A percentile compares a stretch with the other conserved stretches of the same genome.
Evolutionary conservation across 2,329 filamentous ascomycete species (phyloP).

Genomic region (Fusarium tanahbumbuense): DNA sequence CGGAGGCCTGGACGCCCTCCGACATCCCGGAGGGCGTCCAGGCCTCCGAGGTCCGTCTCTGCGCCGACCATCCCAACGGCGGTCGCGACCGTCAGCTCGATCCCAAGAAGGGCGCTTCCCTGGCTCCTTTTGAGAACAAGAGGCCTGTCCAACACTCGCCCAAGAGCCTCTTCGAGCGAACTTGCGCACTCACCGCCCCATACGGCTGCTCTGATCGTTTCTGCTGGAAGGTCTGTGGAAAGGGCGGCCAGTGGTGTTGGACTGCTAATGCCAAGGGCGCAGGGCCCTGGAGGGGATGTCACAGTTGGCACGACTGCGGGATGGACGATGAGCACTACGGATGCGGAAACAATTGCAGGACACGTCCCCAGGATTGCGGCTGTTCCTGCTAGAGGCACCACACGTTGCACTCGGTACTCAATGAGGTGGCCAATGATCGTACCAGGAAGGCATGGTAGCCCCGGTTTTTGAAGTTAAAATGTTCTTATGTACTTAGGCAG

Average conservation of each 20-base stretch:
- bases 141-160: background rate
- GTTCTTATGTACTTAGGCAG: too few species aligned
- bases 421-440: background rate
- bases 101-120: background rate
- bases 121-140: background rate
- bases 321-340: background rate
- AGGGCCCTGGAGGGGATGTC: background rate
- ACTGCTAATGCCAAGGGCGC: background rate
- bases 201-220: background rate
- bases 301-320: background rate
- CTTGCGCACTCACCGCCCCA: background rate
- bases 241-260: background rate
- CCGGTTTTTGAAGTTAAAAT: too few species aligned
- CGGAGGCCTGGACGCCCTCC: too few species aligned
- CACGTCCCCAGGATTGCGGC: background rate
- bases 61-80: background rate
- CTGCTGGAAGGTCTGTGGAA: background rate
- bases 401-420: background rate
- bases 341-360: background rate
- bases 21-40: background rate
- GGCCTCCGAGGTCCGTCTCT: background rate
- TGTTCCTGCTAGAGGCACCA: background rate
- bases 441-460: background rate
- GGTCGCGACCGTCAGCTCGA: background rate
- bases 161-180: background rate